Evolutionary conservation across 1,284 basidiomycete genomes (phyloP), one percentile per base, ranked within the genome.

Genomic region (Naganishia sp.): DNA sequence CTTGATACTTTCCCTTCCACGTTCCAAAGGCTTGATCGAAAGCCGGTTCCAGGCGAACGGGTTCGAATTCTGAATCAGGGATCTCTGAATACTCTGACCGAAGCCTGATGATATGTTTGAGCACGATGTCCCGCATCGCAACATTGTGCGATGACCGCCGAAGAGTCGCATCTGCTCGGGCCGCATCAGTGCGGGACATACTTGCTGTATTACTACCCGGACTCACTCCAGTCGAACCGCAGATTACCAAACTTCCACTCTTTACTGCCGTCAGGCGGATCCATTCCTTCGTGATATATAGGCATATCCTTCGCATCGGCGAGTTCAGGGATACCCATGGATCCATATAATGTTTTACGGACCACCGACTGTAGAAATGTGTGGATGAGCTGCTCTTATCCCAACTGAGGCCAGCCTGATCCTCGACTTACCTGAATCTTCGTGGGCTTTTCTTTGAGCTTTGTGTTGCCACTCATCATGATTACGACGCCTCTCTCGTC

Each of bases 151-250:
- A 11, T 16, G 65, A 69, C 44, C 57, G 45, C 16, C 61, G 46
- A 16, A 65, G 49, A 13, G 68, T 69, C 21, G 64, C 59, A 33
- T 68, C 68, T 68, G 52, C 23, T 46, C 9, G 39, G 23, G 25
- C 9, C 28, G 45, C 10, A 21, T 49, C 57, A 39, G 16, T 18
- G 43, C 28, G 48, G n/a, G 25, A 57, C 10, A 46, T 31, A 6
- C 43, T 13, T 7, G 13, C 36, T 39, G 36, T 39, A 39, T 39
- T 18, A n/a, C 15, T n/a, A 11, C 18, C 33, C 9, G 2, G 1
- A 63, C 68, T 69, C 31, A 69, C 65, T 59, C 68, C 68, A 69
- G 55, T 69, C 65, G 44, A 59, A 69, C 23, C 68, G 53, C 15
- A 69, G 43, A 42, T 69, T 69, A 6, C 68, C 68, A 42, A 69